Evolutionary conservation across 768 basidiomycete species (phyloP).

Genomic region (Neoboletus brunneissimus): DNA sequence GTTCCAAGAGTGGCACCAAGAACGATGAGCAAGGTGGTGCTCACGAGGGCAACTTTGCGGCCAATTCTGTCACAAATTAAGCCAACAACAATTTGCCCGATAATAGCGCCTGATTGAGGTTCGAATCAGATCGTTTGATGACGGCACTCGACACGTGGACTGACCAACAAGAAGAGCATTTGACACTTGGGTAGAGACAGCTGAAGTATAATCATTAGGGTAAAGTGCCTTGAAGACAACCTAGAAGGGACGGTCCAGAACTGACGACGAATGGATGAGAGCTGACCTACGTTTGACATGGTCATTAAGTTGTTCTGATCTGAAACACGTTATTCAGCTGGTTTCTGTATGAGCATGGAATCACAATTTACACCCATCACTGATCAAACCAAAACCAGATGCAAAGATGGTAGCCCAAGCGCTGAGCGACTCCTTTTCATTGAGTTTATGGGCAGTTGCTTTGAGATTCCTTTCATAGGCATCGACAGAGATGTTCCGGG

Average conservation of each 20-base stretch:
- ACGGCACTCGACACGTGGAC: constrained; percentile 10
- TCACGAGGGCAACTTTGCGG: constrained; percentile 71
- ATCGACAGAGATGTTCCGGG: constrained; percentile 21
- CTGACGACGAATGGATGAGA: not conserved
- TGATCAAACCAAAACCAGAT: constrained; percentile 63
- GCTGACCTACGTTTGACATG: constrained; percentile 52
- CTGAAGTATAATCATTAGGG: constrained; percentile 56
- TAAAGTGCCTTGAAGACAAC: constrained; percentile 66
- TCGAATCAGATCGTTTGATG: not conserved
- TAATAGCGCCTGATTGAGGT: constrained; percentile 47
- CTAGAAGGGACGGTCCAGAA: constrained; percentile 33
- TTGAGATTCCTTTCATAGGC: constrained; percentile 24
- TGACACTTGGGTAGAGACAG: constrained; percentile 64
- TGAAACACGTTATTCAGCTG: constrained; percentile 23
- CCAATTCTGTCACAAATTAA: constrained; percentile 70
- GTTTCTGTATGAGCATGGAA: constrained; percentile 1
- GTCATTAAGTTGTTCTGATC: constrained; percentile 74
- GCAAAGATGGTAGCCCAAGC: constrained; percentile 62
- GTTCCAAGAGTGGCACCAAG: constrained; percentile 66
- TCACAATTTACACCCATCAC: constrained; percentile 50
- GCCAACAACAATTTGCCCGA: constrained; percentile 62
- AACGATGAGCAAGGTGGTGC: constrained; percentile 67
- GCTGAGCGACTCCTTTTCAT: constrained; percentile 47
- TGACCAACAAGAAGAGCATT: constrained; percentile 69
- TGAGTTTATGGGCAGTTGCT: constrained; percentile 21